Conservation (phyloP, 208 protist species). For the Leishmania mexicana region DNA sequence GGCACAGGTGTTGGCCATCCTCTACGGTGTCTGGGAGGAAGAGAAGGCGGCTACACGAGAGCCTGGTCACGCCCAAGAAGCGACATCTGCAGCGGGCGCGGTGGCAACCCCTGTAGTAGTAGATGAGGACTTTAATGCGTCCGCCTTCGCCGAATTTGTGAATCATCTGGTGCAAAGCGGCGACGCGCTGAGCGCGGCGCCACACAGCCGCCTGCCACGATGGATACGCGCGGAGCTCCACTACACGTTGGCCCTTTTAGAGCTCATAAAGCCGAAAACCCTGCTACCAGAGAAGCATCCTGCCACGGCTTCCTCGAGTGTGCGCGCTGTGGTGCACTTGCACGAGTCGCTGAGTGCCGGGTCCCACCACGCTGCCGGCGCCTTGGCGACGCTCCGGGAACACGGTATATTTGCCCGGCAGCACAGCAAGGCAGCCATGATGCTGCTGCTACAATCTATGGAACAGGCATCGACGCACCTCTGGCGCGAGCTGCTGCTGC, state of each 20-base stretch:
- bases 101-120: background rate
- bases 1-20: slow-evolving; percentile 35
- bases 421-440: slow-evolving; percentile 41
- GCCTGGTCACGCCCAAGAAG: background rate
- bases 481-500: slow-evolving; percentile 42
- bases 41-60: background rate
- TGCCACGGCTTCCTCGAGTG: background rate
- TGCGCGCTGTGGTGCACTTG: slow-evolving; percentile 29
- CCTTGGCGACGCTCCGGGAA: slow-evolving; percentile 64
- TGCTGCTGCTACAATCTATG: slow-evolving; percentile 47
- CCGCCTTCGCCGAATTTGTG: slow-evolving; percentile 24
- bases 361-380: slow-evolving; percentile 53
- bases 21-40: slow-evolving; percentile 27
- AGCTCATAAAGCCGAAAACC: slow-evolving; percentile 2
- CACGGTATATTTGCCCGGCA: slow-evolving; percentile 62
- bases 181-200: slow-evolving; percentile 3
- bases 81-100: background rate
- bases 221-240: slow-evolving; percentile 32
- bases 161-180: slow-evolving; percentile 17
- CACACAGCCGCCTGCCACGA: slow-evolving; percentile 5
- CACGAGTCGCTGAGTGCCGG: slow-evolving; percentile 52
- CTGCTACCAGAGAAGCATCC: background rate
- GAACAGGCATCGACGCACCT: slow-evolving; percentile 29
- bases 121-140: slow-evolving; percentile 7
- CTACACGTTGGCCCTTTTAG: slow-evolving; percentile 29